A percentile compares a stretch with the other conserved stretches of the same genome.
phyloP scores from a whole-genome alignment of 306 rosid species.

The Prunus dulcis region DNA sequence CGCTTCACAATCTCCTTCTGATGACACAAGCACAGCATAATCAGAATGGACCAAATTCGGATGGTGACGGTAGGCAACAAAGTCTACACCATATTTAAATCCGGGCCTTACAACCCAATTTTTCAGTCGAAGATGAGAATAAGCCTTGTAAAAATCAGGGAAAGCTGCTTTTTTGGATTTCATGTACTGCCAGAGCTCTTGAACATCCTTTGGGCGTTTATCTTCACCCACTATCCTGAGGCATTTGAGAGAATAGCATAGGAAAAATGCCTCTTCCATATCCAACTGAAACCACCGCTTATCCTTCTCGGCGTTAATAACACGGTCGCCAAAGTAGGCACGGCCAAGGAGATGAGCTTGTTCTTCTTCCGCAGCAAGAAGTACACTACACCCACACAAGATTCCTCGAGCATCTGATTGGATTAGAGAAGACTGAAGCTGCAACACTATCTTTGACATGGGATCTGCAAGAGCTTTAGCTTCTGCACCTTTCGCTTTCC shows the following conservation, averaged over 20 bases:
- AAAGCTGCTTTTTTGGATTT: constrained; percentile 45
- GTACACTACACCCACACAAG: constrained; percentile 40
- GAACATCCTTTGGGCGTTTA: constrained; percentile 24
- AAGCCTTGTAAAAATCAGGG: constrained; percentile 59
- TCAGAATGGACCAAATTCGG: constrained; percentile 75
- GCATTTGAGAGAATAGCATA: constrained; percentile 60
- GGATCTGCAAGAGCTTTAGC: constrained; percentile 67
- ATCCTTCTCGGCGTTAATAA: constrained; percentile 43
- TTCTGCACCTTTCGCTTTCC: constrained; percentile 78
- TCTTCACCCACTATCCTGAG: constrained; percentile 37
- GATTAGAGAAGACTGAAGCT: constrained; percentile 56
- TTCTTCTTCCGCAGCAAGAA: constrained; percentile 47
- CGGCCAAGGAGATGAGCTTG: constrained; percentile 49
- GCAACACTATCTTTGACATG: constrained; percentile 52
- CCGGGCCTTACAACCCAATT: constrained; percentile 80
- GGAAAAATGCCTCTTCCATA: constrained; percentile 73
- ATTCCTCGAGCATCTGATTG: constrained; percentile 46
- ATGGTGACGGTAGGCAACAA: constrained; percentile 67
- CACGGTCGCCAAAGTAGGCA: constrained; percentile 60
- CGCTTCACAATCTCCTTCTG: constrained; percentile 31
- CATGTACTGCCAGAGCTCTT: constrained; percentile 55
- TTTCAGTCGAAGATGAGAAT: constrained; percentile 61
- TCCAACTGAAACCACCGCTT: constrained; percentile 59
- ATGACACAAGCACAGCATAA: constrained; percentile 65
- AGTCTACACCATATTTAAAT: constrained; percentile 66